Evolutionary conservation across 2,329 filamentous ascomycete species (phyloP), one percentile per base, ranked within the genome.

Genomic region (Aspergillus sp.): DNA sequence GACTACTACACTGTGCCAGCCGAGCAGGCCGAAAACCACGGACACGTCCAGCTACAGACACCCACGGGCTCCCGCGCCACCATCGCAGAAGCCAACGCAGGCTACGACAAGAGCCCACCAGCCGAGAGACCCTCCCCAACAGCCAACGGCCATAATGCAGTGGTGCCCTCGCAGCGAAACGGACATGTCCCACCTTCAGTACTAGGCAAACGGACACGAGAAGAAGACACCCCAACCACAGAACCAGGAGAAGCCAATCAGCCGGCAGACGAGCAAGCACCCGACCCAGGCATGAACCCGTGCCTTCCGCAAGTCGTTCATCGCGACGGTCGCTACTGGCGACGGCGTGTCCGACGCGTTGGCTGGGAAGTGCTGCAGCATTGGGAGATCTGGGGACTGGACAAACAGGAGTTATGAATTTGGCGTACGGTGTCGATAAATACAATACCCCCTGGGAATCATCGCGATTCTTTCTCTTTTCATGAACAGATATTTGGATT

Each of bases 351-450:
- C 23, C 70, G 70, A 7, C 72, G 75, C 21, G 74, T 78, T 7
- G 71, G 71, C 5, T 78, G 76, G 75, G 75, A 79, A 5, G 73
- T 76, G 5, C 64, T 80, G 13, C 72, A 76, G 55, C 62, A 77
- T 45, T 79, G 78, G 73, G 78, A 79, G 58, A 76, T 80, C 17
- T 80, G 78, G 77, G 74, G 70, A 7, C 66, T 79, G 62, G 79
- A 80, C 65, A 67, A 73, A 6, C 72, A 76, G 65, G 77, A 80
- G 52, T 67, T 75, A 57, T 75, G 39, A 36, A 66, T 45, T 13
- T 19, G n/a, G 45, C 13, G 32, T 19, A 41, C 12, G 32, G 17
- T 53, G 32, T 53, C 38, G 50, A 23, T 39, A 15, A 36, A 19
- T 8, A 36, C 12, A 36, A 41, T 53, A 45, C 41, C 41, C 41